Percentiles rank a stretch among this genome's conserved stretches.
Evolutionary conservation across 371 early-diverging fungal species (phyloP).

Genomic region (Capillidium rhysosporum): DNA sequence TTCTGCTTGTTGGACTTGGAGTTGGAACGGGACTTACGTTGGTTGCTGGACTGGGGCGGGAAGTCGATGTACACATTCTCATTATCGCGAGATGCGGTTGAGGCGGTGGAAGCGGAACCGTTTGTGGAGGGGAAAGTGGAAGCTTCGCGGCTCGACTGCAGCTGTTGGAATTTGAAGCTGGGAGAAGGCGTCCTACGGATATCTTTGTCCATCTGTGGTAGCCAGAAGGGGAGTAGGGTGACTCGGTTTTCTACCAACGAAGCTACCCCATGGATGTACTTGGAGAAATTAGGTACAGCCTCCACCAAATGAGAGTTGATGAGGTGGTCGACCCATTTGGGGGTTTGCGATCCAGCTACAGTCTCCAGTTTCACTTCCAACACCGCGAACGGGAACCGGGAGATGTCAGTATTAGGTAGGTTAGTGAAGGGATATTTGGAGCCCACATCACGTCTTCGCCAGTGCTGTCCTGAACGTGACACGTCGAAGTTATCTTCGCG

Average conservation of each 20-base stretch:
- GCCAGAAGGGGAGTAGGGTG: conserved; percentile 94
- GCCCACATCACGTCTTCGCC: conserved; percentile 84
- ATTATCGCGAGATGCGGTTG: neutral
- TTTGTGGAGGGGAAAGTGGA: too few relatives aligned
- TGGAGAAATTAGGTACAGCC: conserved; percentile 94
- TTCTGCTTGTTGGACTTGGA: neutral
- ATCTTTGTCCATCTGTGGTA: conserved; percentile 85
- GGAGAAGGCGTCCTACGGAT: conserved; percentile 46
- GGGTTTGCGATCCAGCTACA: conserved; percentile 57
- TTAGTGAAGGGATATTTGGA: conserved; percentile 67
- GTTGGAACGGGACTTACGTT: neutral
- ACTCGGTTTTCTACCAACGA: conserved; percentile 74
- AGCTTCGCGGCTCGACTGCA: neutral
- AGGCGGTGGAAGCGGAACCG: neutral
- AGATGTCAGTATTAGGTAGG: conserved; percentile 56
- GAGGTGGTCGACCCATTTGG: conserved; percentile 83
- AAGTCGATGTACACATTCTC: neutral
- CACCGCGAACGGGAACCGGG: conserved; percentile 90
- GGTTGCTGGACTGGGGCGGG: neutral
- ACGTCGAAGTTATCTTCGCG: conserved; percentile 77
- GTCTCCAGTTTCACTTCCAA: conserved; percentile 95
- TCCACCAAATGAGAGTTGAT: conserved; percentile 79
- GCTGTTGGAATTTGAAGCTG: conserved; percentile 14
- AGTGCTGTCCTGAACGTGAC: conserved; percentile 47
- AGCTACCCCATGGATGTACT: conserved; percentile 93